Evolutionary conservation across 106 monocot genomes (phyloP), one percentile per base, ranked within the genome.

Genomic region (Acorus gramineus): DNA sequence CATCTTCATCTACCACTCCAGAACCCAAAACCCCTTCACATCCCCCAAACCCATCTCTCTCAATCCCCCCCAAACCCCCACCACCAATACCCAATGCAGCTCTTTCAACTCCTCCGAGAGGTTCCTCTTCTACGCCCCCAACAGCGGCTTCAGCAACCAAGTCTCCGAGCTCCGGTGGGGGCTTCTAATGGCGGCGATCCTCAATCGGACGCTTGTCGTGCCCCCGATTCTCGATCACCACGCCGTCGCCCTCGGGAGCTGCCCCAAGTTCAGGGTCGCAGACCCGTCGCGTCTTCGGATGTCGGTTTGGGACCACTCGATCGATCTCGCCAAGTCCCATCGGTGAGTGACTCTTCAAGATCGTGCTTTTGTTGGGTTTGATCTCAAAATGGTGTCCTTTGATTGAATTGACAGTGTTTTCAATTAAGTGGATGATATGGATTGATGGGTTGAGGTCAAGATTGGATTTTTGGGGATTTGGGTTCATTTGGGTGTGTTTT

Each of bases 81-180:
- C 14, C 42, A 7, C 2, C 45, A 28, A 28, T 28, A 28, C 28
- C 28, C 28, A 28, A 28, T 28, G 28, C 28, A 28, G 28, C 28
- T 28, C 28, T 28, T 28, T 4, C 64, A 3, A 4, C 10, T 63
- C 48, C 9, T 49, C 11, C 63, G 75, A 88, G 63, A 69, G 74
- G 4, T 92, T 92, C 61, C 72, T 98, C 11, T 84, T 78, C 80
- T 98, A 88, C 61, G 87, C 96, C 0, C 96, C 96, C 8, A 91
- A 98, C 81, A 98, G 96, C 56, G 96, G 96, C 6, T 98, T 98
- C 91, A 91, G 83, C 77, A 98, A 98, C 74, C 96, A 98, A 73
- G 59, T 98, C 11, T 64, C 81, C 4, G 96, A 98, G 83, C 71
- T 98, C 67, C 82, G 60, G 69, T 91, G 85, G 62, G 96, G 87